Percentiles rank a stretch among this genome's conserved stretches.
phyloP scores from a whole-genome alignment of 192 early-diverging fungal species.

The Umbelopsis sp. region DNA sequence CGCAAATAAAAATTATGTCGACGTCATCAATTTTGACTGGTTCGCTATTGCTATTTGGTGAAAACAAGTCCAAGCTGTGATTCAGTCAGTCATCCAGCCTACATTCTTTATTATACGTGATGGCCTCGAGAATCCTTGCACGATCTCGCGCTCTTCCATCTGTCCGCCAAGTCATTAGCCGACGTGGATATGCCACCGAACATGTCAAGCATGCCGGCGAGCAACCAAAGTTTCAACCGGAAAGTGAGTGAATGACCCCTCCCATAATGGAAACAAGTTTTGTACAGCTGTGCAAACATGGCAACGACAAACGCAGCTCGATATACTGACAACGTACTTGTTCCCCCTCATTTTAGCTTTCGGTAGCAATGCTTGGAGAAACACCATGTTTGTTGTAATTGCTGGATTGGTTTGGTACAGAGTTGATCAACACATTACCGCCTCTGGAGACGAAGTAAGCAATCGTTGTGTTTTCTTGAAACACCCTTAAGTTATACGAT shows the following conservation, averaged over 20 bases:
- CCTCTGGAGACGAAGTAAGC: conserved; percentile 30
- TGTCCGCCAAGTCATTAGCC: conserved; percentile 14
- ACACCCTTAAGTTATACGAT: neutral
- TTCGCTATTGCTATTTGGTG: neutral
- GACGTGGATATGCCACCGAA: conserved; percentile 10
- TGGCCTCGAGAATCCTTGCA: conserved; percentile 17
- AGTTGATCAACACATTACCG: conserved; percentile 34
- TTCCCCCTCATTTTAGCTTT: conserved; percentile 18
- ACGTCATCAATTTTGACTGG: conserved; percentile 10
- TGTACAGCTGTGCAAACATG: no score
- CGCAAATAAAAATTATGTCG: neutral
- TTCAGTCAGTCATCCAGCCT: neutral
- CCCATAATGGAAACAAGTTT: no score
- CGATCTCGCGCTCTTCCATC: conserved; percentile 13
- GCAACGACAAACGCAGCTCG: neutral
- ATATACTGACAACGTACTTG: neutral
- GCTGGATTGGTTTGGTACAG: conserved; percentile 32
- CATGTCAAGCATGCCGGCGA: conserved; percentile 17
- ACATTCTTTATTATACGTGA: conserved; percentile 10
- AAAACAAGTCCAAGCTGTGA: neutral
- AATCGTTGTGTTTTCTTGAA: neutral
- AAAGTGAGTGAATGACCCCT: conserved; percentile 1
- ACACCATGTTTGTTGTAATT: conserved; percentile 28
- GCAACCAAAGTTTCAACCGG: conserved; percentile 7
- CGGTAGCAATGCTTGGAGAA: conserved; percentile 33